Conservation (phyloP, 345 rosid species). For the Bretschneidera sinensis region DNA sequence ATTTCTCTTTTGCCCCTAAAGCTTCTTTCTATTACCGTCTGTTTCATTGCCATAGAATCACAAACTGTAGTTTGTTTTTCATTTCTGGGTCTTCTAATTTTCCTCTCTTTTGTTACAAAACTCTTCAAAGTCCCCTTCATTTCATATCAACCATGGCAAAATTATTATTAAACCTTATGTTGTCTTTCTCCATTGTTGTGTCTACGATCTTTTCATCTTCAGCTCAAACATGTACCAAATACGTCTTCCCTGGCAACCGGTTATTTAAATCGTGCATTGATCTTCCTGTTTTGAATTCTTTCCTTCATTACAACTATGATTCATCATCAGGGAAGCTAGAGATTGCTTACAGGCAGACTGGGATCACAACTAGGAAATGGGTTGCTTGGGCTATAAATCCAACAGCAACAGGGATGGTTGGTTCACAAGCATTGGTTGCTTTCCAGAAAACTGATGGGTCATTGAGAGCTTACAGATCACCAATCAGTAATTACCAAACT, state of each 20-base stretch:
- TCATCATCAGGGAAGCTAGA: slow-evolving; percentile 46
- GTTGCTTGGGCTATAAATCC: slow-evolving; percentile 97
- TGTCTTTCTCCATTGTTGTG: slow-evolving; percentile 16
- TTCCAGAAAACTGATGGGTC: slow-evolving; percentile 51
- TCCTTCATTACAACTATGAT: slow-evolving; percentile 64
- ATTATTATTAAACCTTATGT: not conserved
- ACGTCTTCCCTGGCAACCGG: slow-evolving; percentile 55
- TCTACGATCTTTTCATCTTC: slow-evolving; percentile 20
- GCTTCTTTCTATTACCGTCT: too few relatives aligned
- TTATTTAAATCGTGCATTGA: slow-evolving; percentile 58
- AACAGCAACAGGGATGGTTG: slow-evolving; percentile 54
- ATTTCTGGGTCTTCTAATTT: slow-evolving; percentile 9
- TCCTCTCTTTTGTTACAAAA: too few relatives aligned
- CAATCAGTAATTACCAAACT: slow-evolving; percentile 48
- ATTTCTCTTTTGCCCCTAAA: not conserved
- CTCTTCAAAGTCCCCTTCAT: too few relatives aligned
- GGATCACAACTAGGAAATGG: slow-evolving; percentile 49
- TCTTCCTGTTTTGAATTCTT: slow-evolving; percentile 70
- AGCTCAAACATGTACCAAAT: slow-evolving; percentile 58
- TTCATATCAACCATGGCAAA: not conserved
- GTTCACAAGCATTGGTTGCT: slow-evolving; percentile 81
- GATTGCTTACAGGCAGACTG: slow-evolving; percentile 70
- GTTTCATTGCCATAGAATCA: too few relatives aligned
- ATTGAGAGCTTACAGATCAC: slow-evolving; percentile 61
- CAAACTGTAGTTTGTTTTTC: not conserved